A percentile compares a stretch with the other conserved stretches of the same genome.
These are phyloP conservation scores for Mangifera indica DNA, from an alignment of 345 rosid species.

Conservation along the genomic window DNA sequence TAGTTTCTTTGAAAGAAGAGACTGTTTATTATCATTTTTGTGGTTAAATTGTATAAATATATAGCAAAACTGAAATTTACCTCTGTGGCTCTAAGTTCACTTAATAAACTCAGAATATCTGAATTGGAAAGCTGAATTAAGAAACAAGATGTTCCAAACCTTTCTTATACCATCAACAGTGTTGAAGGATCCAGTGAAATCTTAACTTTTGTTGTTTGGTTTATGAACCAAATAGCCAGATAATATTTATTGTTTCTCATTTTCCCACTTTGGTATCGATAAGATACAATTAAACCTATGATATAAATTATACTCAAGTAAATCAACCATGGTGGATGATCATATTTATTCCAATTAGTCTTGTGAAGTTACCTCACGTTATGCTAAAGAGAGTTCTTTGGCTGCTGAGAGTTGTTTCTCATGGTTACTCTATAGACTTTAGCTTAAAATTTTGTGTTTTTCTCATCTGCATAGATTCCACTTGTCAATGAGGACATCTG, in stretches of 20 bases:
- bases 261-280: background rate
- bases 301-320: background rate
- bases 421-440: background rate
- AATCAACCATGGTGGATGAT: background rate
- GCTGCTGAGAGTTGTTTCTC: background rate
- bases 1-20: background rate
- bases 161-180: background rate
- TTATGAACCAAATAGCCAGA: background rate
- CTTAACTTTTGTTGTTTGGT: background rate
- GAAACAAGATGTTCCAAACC: background rate
- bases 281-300: background rate
- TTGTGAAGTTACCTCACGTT: background rate
- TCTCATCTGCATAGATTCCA: slow-evolving; percentile 49
- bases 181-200: background rate
- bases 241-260: background rate
- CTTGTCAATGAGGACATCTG: slow-evolving; percentile 71
- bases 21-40: background rate
- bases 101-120: background rate
- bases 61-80: background rate
- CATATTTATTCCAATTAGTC: background rate
- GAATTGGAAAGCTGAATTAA: background rate
- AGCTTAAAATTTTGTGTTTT: slow-evolving; percentile 1
- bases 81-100: background rate
- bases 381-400: background rate
- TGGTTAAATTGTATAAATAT: background rate